Base-by-base conservation (phyloP, 495 filamentous ascomycete species). In the Aspergillus sclerotiicarbonarius region DNA sequence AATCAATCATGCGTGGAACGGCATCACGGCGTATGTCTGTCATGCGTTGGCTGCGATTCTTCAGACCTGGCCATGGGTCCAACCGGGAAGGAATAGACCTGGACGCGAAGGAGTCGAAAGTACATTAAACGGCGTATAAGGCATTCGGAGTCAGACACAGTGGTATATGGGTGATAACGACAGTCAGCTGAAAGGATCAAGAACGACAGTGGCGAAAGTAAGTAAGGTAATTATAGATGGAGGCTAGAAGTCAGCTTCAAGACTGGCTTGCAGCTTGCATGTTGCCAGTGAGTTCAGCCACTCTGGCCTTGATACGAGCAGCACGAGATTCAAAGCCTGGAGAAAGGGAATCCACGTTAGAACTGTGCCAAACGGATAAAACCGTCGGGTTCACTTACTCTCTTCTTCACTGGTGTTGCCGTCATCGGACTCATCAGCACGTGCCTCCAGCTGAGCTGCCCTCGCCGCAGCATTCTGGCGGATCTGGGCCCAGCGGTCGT, bases 291-390 rank as follows among this genome's bases (percentile, higher is more conserved):
- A 98, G 72, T 73, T 96, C 90, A 46, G 94, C 94, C 47, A 98
- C 95, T 35, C 94, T 84, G 54, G 95, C 95, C 75, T 97, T 97
- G 82, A 98, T 98, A 54, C 95, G 89, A 35, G 94, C 94, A 57
- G 97, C 94, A 54, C 94, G 89, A 39, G 91, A 90, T 71, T 98
- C 94, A 62, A 98, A 97, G 29, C 91, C 90, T 95, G 58, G 5
- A 19, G 12, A 15, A 47, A 13, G 31, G 51, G 6, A 9, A 63
- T 47, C n/a, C 30, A 61, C 67, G 57, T 71, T 60, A 71, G 65
- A 20, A 50, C 7, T 6, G 37, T 55, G n/a, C 8, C 15, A 6
- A 3, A 33, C 3, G 20, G 20, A 13, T 15, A 33, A 35, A 31
- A 18, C 30, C 44, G 21, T 10, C 25, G 19, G 57, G 18, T 15